Percentiles rank a stretch among this genome's conserved stretches.
phyloP scores from a whole-genome alignment of 495 filamentous ascomycete species.

The Neurospora sp. region DNA sequence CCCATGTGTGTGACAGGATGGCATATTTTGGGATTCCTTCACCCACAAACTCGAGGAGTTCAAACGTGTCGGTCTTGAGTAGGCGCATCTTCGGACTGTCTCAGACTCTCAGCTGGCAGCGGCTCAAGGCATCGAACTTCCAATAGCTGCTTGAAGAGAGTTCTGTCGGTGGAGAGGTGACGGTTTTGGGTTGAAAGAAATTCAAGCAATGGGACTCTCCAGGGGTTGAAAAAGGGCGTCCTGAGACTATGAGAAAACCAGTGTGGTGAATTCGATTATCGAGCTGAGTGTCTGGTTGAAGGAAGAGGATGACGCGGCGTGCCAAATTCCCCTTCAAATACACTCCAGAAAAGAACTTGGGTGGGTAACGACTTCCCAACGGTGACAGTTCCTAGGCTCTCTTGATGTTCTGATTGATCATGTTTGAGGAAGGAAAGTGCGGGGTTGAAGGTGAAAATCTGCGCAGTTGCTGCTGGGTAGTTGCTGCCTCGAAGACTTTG shows the following conservation, averaged over 20 bases:
- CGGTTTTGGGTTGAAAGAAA: neutral
- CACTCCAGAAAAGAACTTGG: neutral
- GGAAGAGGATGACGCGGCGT: neutral
- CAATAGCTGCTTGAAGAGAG: neutral
- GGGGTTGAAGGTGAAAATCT: neutral
- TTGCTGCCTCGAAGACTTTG: neutral
- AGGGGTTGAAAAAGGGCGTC: neutral
- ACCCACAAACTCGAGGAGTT: constrained; percentile 1
- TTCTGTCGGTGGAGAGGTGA: neutral
- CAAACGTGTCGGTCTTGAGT: constrained; percentile 1
- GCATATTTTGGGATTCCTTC: constrained; percentile 9
- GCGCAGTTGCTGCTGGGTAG: neutral
- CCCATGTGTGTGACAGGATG: constrained; percentile 28
- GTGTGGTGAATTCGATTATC: neutral
- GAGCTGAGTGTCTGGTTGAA: neutral
- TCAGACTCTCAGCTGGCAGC: neutral
- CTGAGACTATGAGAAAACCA: neutral
- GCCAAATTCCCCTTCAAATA: neutral
- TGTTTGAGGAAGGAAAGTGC: neutral
- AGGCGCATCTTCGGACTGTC: neutral
- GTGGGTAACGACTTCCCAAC: neutral
- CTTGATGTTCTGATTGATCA: neutral
- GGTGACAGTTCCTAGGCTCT: neutral
- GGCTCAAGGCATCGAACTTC: neutral
- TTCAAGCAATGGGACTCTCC: neutral